phyloP scores from a whole-genome alignment of 2,329 filamentous ascomycete genomes.

The Iodosphaeria phyllophila region DNA sequence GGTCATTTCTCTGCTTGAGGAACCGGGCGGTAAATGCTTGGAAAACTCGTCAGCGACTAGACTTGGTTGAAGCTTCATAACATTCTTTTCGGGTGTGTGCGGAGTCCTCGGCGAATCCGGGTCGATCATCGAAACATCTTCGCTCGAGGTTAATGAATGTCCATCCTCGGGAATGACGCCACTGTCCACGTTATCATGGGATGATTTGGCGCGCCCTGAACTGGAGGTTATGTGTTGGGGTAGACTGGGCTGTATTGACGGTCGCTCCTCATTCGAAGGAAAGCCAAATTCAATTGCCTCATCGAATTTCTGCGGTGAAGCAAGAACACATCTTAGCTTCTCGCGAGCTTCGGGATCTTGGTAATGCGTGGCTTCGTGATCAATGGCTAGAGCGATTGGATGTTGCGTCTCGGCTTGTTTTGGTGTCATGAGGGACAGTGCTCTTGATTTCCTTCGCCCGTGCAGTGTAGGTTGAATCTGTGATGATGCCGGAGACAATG shows the following conservation, averaged over 20 bases:
- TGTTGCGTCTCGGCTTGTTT: conserved; percentile 24
- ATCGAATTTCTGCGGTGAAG: conserved; percentile 86
- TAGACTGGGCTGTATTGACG: no score
- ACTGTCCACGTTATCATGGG: conserved; percentile 27
- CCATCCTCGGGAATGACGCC: no score
- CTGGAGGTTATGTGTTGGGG: no score
- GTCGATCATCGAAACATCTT: conserved; percentile 34
- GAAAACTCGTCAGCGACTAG: conserved; percentile 9
- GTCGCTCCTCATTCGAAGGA: conserved; percentile 37
- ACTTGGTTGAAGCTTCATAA: not conserved
- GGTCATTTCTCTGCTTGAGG: conserved; percentile 67
- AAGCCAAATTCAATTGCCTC: conserved; percentile 92
- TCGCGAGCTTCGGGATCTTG: conserved; percentile 76
- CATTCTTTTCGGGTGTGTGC: conserved; percentile 22
- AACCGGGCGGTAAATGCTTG: conserved; percentile 21
- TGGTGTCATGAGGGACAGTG: conserved; percentile 33
- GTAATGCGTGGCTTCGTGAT: conserved; percentile 64
- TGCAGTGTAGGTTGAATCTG: conserved; percentile 13
- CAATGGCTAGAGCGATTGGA: conserved; percentile 34
- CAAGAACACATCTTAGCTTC: conserved; percentile 71
- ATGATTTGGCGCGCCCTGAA: no score
- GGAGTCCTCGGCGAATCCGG: conserved; percentile 42
- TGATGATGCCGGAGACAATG: conserved; percentile 11
- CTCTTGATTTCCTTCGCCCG: conserved; percentile 31
- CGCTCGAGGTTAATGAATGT: conserved; percentile 32